Evolutionary conservation across 257 asterid species (phyloP).

Genomic region (Ophiorrhiza pumila): DNA sequence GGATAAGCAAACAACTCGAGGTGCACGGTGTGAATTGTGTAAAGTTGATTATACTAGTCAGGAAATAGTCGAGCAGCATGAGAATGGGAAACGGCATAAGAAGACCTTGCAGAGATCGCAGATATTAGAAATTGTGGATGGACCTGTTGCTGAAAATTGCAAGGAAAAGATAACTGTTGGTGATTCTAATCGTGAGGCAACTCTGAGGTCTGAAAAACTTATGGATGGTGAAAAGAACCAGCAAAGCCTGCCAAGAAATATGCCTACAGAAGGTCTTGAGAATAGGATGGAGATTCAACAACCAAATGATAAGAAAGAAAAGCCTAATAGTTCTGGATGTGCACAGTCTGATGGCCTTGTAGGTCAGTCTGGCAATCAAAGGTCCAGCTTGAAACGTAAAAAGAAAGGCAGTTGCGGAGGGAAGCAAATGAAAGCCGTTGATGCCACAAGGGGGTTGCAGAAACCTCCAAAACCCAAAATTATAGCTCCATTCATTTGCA

Average conservation of each 20-base stretch:
- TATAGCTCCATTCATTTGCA: constrained; percentile 23
- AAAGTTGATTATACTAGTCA: constrained; percentile 19
- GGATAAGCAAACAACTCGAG: background rate
- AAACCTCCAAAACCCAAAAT: constrained; percentile 23
- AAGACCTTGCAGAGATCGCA: constrained; percentile 23
- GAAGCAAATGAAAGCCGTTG: constrained; percentile 19
- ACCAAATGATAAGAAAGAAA: constrained; percentile 1
- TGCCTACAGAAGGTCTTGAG: background rate
- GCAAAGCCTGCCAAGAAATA: constrained; percentile 12
- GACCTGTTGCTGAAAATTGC: background rate
- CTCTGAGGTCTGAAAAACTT: background rate
- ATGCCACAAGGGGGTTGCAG: background rate
- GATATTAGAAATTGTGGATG: background rate
- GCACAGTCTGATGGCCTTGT: background rate
- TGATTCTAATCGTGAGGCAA: constrained; percentile 6
- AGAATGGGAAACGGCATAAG: constrained; percentile 31
- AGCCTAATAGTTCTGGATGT: constrained; percentile 10
- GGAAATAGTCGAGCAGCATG: constrained; percentile 25
- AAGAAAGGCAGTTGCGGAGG: constrained; percentile 11
- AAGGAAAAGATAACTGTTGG: constrained; percentile 7
- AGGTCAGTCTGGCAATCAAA: constrained; percentile 12
- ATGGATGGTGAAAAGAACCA: constrained; percentile 12
- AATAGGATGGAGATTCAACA: constrained; percentile 1
- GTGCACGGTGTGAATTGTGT: constrained; percentile 30
- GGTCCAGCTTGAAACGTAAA: constrained; percentile 18